Base-by-base conservation (phyloP, 1,139 yeast genomes). In the Suhomyces anneliseae region DNA sequence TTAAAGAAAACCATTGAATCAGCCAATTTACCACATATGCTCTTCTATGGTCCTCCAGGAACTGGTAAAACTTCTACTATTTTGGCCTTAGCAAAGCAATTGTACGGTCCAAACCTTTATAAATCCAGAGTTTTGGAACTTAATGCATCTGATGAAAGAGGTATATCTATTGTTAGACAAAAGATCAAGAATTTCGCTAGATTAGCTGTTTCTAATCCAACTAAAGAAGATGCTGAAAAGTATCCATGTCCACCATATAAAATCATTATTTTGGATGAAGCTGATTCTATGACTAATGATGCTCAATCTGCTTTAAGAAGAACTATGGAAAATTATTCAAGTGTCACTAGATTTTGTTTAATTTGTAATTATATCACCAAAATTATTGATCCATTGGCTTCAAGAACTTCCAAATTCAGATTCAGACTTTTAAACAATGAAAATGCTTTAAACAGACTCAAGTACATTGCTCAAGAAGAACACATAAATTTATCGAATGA, bases 281-380 rank as follows among this genome's bases (percentile, higher is more conserved):
- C 99, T 0, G 99, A 93, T 65, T 88, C 96, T 15, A 93, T 93
- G 99, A 93, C 99, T n/a, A 82, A 88, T 41, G 99, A 93, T 66
- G 99, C 99, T 0, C 99, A 93, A 64, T 81, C 93, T 41, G 99
- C 99, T 0, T 72, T 93, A 51, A 82, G 99, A 69, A 80, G 99
- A 66, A 93, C 97, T 2, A 93, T 93, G 97, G 99, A 93, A 64
- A 89, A 87, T 7, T 93, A 90, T 67, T 87, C 97, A 3, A 81
- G 81, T 40, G 92, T 92, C 43, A 93, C 99, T 1, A 76, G 99
- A 56, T 93, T 93, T 68, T 92, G 98, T 65, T 72, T 93, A 54
- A 87, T 93, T 48, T 95, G 99, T 74, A 93, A 93, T 62, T 93
- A 93, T 66, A 95, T 95, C 53, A 95, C 99, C 4, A 77, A 98